Evolutionary conservation across 129 eudicot genomes (phyloP), one percentile per base, ranked within the genome.

Genomic region (Helianthus tuberosus): DNA sequence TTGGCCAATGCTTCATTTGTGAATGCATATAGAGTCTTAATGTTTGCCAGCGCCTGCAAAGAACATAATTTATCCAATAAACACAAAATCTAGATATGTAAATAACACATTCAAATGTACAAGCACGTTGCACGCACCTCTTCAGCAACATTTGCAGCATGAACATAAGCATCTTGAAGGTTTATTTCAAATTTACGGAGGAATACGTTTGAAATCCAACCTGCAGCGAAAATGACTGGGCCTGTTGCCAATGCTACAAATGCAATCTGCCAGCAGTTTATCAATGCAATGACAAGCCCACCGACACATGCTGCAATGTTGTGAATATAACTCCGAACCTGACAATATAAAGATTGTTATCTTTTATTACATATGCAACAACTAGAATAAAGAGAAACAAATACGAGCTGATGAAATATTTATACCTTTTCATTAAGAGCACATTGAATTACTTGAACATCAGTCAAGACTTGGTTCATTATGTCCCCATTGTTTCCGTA

Each of bases 201-300:
- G 62, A 70, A 85, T 52, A 85, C 69, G 69, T 85, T 82, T 75
- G 93, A 80, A 74, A 88, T 38, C 3, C 86, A 84, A 53, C 86
- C 82, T 39, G 85, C 82, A 74, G 84, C 87, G 71, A 85, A 74
- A 77, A 88, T 71, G 61, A 82, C 20, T 27, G 93, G 93, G 64
- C 82, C 82, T 7, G 87, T 86, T 29, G 93, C 93, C 67, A 88
- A 71, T n/a, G 89, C 87, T 44, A 88, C 66, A 77, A 82, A 86
- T 58, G 86, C 77, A 71, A 88, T 80, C 71, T 88, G 93, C 93
- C 93, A 88, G 75, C 93, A 77, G 80, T 85, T 85, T 60, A 88
- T 53, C 78, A 88, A 82, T 62, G 87, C 93, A 38, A 88, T 68
- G 32, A 72, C 82, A 32, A 88, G 88, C 43, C 89, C 93, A 68